Percentiles rank a stretch among this genome's conserved stretches.
Conservation (phyloP, 805 yeast species). For the Dipodascopsis tothii region DNA sequence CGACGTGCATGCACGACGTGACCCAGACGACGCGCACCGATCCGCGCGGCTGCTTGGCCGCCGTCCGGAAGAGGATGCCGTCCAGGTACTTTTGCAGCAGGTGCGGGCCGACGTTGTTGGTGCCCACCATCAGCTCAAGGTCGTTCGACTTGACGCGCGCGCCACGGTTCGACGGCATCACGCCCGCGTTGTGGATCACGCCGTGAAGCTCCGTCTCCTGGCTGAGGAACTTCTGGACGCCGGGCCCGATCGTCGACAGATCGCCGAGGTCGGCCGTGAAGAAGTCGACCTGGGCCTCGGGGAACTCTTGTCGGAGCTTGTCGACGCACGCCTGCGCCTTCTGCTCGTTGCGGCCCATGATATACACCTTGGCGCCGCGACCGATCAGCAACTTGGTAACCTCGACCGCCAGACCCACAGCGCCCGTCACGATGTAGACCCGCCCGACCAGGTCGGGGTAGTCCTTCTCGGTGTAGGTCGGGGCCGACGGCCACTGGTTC, state of each 20-base stretch:
- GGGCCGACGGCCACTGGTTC: constrained; percentile 21
- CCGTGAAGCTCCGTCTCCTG: constrained; percentile 32
- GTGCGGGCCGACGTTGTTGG: constrained; percentile 42
- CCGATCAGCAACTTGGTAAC: no score
- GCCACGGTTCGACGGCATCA: constrained; percentile 30
- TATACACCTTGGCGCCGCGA: no score
- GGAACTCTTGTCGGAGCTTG: no score
- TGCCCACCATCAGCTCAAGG: constrained; percentile 32
- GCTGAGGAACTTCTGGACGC: constrained; percentile 29
- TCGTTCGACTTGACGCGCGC: constrained; percentile 28
- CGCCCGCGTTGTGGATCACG: constrained; percentile 40
- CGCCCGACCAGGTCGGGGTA: constrained; percentile 34
- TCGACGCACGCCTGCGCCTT: no score
- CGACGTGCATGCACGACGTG: constrained; percentile 35
- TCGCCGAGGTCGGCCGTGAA: constrained; percentile 22
- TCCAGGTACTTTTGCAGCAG: constrained; percentile 37
- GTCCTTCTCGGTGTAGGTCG: constrained; percentile 28
- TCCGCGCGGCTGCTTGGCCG: constrained; percentile 25
- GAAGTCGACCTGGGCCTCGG: no score
- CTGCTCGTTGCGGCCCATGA: no score
- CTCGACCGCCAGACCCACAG: no score
- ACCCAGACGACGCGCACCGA: constrained; percentile 42
- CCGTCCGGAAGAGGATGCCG: constrained; percentile 35
- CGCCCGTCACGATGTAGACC: no score
- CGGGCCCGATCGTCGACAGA: constrained; percentile 32